A percentile compares a stretch with the other conserved stretches of the same genome.
phyloP scores from a whole-genome alignment of 2,329 filamentous ascomycete genomes.

The Cercospora zeina region DNA sequence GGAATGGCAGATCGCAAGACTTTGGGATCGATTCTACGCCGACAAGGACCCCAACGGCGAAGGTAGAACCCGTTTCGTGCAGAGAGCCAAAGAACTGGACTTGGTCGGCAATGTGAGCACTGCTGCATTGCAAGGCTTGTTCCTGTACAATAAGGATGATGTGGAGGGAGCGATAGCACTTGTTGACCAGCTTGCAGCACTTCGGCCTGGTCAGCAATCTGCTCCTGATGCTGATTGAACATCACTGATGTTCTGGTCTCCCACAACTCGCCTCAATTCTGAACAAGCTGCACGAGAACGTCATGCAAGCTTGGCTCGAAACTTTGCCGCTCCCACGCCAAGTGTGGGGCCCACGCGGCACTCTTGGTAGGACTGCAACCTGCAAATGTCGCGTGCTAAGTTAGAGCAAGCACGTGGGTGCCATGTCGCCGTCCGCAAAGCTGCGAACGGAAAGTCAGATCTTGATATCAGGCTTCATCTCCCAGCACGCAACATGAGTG shows the following conservation, averaged over 20 bases:
- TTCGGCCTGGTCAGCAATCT: slow-evolving; percentile 10
- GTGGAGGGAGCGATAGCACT: slow-evolving; percentile 75
- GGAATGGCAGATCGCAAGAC: slow-evolving; percentile 74
- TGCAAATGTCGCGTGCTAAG: slow-evolving; percentile 11
- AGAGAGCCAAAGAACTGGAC: slow-evolving; percentile 66
- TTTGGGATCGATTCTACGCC: slow-evolving; percentile 95
- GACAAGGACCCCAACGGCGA: slow-evolving; percentile 68
- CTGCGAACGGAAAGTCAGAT: neutral
- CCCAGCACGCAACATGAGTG: neutral
- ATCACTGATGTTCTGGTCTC: too few relatives aligned
- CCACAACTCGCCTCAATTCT: neutral
- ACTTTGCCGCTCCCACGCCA: neutral
- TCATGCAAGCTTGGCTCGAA: neutral
- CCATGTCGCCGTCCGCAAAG: neutral
- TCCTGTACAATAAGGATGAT: slow-evolving; percentile 91
- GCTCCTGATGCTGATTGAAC: neutral
- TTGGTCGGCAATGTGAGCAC: slow-evolving; percentile 76
- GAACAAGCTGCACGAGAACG: neutral
- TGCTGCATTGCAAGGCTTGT: slow-evolving; percentile 88
- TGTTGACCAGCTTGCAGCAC: slow-evolving; percentile 37
- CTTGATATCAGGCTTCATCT: neutral
- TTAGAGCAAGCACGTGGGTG: neutral
- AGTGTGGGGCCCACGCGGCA: slow-evolving; percentile 1
- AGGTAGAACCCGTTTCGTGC: slow-evolving; percentile 68
- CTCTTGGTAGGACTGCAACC: neutral